phyloP scores from a whole-genome alignment of 176 grass and related monocot genomes.

The Chrysopogon serrulatus region DNA sequence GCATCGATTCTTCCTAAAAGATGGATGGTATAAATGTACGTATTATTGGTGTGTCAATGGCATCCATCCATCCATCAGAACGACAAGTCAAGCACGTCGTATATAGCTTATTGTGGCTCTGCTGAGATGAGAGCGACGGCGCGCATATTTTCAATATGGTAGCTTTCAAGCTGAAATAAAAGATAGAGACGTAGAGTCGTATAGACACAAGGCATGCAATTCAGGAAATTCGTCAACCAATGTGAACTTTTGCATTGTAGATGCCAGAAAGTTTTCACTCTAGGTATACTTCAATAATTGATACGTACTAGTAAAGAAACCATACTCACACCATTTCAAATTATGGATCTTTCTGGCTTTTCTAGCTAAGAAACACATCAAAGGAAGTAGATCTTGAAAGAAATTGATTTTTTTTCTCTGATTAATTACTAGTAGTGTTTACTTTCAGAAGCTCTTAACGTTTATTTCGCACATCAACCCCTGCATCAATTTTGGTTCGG shows the following conservation, averaged over 20 bases:
- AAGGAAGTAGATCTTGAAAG: not conserved
- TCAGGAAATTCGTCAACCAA: not conserved
- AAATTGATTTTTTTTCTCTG: not conserved
- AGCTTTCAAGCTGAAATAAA: not conserved
- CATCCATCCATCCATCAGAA: not conserved
- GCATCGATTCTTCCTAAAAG: not conserved
- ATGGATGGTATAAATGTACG: not conserved
- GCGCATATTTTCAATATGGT: not conserved
- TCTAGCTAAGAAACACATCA: no score
- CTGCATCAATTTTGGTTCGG: no score
- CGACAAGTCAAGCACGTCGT: constrained; percentile 9
- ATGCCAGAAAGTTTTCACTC: not conserved
- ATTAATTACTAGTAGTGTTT: not conserved
- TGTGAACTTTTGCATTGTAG: not conserved
- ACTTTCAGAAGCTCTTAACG: not conserved
- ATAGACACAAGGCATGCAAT: not conserved
- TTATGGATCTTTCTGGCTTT: no score
- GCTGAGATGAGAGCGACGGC: not conserved
- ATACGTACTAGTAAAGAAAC: no score
- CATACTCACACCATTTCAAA: no score
- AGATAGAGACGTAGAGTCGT: not conserved
- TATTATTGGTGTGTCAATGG: not conserved
- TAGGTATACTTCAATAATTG: not conserved
- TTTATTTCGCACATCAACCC: no score
- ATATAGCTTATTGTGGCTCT: not conserved